phyloP scores from a whole-genome alignment of 1,139 yeast species.

The Casaregolazyma suthepensis region DNA sequence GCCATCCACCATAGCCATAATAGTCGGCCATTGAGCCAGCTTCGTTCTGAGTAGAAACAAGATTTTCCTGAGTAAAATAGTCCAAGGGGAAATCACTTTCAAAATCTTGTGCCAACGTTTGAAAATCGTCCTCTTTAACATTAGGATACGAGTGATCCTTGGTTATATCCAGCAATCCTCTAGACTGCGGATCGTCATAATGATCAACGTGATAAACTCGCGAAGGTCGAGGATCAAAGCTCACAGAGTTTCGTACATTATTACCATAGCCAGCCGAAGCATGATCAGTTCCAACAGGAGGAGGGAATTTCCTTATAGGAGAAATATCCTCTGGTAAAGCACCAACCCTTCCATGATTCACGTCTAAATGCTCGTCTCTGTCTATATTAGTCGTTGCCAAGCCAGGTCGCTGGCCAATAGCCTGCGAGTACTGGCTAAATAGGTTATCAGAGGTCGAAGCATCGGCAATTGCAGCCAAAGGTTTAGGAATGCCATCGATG shows the following conservation, averaged over 20 bases:
- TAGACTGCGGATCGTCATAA: slow-evolving; percentile 4
- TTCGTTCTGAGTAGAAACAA: background rate
- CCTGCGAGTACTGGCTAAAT: slow-evolving; percentile 5
- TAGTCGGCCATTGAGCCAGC: background rate
- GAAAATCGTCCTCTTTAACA: slow-evolving; percentile 6
- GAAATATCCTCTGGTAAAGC: background rate
- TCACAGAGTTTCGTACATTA: background rate
- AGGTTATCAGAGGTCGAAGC: slow-evolving; percentile 24
- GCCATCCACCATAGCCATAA: background rate
- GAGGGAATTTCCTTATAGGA: background rate
- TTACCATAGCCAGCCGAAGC: background rate
- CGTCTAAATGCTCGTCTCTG: background rate
- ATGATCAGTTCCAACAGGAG: background rate
- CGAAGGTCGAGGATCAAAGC: background rate
- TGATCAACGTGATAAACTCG: background rate
- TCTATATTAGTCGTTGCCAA: background rate
- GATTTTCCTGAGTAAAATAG: slow-evolving; percentile 16
- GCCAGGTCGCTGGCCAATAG: background rate
- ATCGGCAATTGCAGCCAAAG: slow-evolving; percentile 31
- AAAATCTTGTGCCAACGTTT: slow-evolving; percentile 17
- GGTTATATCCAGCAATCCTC: slow-evolving; percentile 3
- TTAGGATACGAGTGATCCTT: slow-evolving; percentile 1
- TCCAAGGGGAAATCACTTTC: slow-evolving; percentile 30
- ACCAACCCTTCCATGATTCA: background rate
- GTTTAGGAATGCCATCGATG: slow-evolving; percentile 28